Evolutionary conservation across 257 asterid genomes (phyloP).

Genomic region (Solanum clarkiae): DNA sequence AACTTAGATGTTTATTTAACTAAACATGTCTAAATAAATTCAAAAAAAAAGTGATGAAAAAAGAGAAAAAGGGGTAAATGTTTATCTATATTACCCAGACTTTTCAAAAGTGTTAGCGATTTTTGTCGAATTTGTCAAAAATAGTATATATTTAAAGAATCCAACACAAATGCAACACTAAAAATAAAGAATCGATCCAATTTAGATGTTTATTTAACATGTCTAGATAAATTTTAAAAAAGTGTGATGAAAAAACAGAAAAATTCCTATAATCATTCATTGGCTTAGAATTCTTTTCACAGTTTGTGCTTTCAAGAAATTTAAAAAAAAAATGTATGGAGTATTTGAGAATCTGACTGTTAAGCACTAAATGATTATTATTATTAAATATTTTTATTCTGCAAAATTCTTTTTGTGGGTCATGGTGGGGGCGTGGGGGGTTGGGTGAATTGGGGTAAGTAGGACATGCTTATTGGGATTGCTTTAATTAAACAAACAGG

Average conservation of each 20-base stretch:
- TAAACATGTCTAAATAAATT: slow-evolving; percentile 2
- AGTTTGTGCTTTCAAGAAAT: slow-evolving; percentile 10
- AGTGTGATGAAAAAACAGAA: slow-evolving; percentile 13
- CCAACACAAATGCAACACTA: rapidly evolving
- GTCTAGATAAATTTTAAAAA: slow-evolving; percentile 13
- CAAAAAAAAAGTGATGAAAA: slow-evolving; percentile 15
- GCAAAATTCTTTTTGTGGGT: slow-evolving; percentile 4
- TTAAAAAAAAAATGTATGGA: slow-evolving; percentile 13
- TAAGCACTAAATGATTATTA: slow-evolving; percentile 15
- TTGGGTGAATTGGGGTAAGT: neutral
- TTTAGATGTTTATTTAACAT: neutral
- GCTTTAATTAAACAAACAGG: slow-evolving; percentile 14
- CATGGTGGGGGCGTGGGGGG: neutral
- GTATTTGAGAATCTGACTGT: slow-evolving; percentile 20
- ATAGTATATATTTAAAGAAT: no score
- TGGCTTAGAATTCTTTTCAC: slow-evolving; percentile 18
- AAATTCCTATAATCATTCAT: slow-evolving; percentile 41
- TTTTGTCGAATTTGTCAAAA: no score
- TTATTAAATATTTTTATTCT: neutral
- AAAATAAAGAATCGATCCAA: no score
- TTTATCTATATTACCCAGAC: no score
- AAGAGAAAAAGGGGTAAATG: slow-evolving; percentile 1
- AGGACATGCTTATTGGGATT: slow-evolving; percentile 56
- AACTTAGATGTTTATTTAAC: no score
- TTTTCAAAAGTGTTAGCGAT: rapidly evolving